A percentile compares a stretch with the other conserved stretches of the same genome.
Conservation (phyloP, 1,284 basidiomycete species). For the Microbotryomycetes sp. region DNA sequence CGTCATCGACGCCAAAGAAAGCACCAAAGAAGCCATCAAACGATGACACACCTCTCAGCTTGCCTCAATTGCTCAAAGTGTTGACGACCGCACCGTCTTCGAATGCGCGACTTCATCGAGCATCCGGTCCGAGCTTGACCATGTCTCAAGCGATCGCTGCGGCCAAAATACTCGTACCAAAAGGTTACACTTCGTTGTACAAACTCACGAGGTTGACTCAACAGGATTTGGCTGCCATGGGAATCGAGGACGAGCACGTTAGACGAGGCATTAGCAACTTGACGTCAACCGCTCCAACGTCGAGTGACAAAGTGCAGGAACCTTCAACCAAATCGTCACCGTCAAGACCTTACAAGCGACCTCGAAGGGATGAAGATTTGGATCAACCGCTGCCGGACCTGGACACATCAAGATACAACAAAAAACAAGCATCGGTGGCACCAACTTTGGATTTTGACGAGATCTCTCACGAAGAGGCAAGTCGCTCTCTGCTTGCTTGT, state of each 20-base stretch:
- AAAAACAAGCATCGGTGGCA: conserved; percentile 47
- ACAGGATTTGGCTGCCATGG: conserved; percentile 41
- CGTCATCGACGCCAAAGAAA: background rate
- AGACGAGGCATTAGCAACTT: conserved; percentile 14
- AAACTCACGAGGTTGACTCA: conserved; percentile 27
- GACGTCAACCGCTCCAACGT: conserved; percentile 2
- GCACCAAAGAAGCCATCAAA: background rate
- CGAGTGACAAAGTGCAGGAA: conserved; percentile 1
- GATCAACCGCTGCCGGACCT: conserved; percentile 56
- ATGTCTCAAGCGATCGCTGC: conserved; percentile 67
- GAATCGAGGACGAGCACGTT: conserved; percentile 35
- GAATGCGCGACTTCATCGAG: background rate
- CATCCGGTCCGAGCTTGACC: too few relatives aligned
- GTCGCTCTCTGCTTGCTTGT: background rate
- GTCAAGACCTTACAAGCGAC: conserved; percentile 54
- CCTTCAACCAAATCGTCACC: too few relatives aligned
- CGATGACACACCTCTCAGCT: background rate
- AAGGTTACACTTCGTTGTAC: conserved; percentile 18
- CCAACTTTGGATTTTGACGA: conserved; percentile 60
- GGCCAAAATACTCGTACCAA: conserved; percentile 65
- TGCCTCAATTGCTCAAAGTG: background rate
- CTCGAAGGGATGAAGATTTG: conserved; percentile 50
- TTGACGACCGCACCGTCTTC: background rate
- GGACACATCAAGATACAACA: conserved; percentile 45
- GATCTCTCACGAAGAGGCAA: conserved; percentile 59